Base-by-base conservation (phyloP, 352 stramenopile species). In the Globisporangium polare region DNA sequence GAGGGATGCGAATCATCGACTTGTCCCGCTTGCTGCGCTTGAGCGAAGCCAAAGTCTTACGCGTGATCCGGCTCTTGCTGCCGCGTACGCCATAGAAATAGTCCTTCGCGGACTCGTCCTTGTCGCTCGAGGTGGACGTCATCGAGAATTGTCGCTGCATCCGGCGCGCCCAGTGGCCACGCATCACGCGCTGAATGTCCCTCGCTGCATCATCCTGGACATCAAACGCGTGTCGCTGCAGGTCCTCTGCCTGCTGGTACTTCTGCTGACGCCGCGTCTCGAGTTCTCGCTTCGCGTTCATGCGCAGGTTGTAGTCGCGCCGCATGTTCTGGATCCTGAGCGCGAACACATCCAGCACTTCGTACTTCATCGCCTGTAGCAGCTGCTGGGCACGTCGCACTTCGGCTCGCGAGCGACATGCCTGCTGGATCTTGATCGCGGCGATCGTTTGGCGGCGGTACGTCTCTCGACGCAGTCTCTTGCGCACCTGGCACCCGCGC, bases 131-230 rank as follows among this genome's bases (percentile, higher is more conserved):
- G 13, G 52, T 76, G 9, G 67, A 78, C 7, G 71, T 66, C 15
- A 55, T 67, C 10, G 75, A 84, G 47, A 62, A 47, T 35, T 74
- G 70, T 1, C 67, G 73, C n/a, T 80, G 61, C 27, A 54, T 63
- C 49, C 71, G 72, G 2, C 77, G 65, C 26, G 61, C 62, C 15
- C 84, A 51, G 26, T 80, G 66, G 0, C 61, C 68, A 26, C 80
- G 68, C 26, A 73, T 62, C 6, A 74, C 46, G n/a, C 75, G 71
- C 60, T 90, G 80, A 52, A 88, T 84, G 17, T 75, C 60, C 8
- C 56, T 64, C 1, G 66, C 78, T 10, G 80, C 80, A 10, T 70
- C 53, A 24, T 60, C 29, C 9, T 67, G 64, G 33, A 66, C 46
- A 5, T 66, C 55, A 12, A 62, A 45, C 17, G 56, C 54, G 55